phyloP scores from a whole-genome alignment of 164 flowering plant species.

The Warburgia ugandensis region DNA sequence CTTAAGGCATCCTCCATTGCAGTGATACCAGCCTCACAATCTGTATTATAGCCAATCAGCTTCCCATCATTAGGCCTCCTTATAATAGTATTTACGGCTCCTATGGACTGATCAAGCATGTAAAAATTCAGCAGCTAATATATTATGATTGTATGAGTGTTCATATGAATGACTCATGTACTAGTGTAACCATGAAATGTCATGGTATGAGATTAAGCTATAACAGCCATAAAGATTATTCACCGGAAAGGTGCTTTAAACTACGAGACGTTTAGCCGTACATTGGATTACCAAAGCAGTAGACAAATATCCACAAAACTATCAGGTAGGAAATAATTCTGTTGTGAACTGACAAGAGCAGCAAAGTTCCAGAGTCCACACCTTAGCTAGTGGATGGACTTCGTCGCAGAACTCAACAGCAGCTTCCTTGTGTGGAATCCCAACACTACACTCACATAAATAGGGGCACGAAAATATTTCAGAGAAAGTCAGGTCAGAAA shows the following conservation, averaged over 20 bases:
- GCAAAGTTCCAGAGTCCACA: no score
- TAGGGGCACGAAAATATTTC: no score
- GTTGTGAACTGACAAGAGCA: no score
- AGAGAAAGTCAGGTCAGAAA: no score
- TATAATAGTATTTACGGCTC: slow-evolving; percentile 81
- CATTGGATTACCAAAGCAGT: no score
- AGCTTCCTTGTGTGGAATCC: slow-evolving; percentile 94
- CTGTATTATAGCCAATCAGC: slow-evolving; percentile 76
- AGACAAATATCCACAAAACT: no score
- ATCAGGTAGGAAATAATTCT: no score
- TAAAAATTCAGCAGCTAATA: slow-evolving; percentile 12
- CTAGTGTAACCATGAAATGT: neutral
- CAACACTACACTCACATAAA: slow-evolving; percentile 65
- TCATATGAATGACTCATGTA: neutral
- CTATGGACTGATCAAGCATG: slow-evolving; percentile 53
- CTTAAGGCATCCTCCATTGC: slow-evolving; percentile 79
- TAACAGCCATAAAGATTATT: neutral
- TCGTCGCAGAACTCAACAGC: slow-evolving; percentile 78
- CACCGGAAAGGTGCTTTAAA: neutral
- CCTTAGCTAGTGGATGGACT: slow-evolving; percentile 91
- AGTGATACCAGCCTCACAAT: slow-evolving; percentile 78
- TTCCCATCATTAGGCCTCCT: slow-evolving; percentile 70
- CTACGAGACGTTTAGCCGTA: neutral
- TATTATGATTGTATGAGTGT: no score
- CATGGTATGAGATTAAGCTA: neutral